Evolutionary conservation across 352 stramenopile genomes (phyloP), one percentile per base, ranked within the genome.

Genomic region (Phytopythium ostracodes): DNA sequence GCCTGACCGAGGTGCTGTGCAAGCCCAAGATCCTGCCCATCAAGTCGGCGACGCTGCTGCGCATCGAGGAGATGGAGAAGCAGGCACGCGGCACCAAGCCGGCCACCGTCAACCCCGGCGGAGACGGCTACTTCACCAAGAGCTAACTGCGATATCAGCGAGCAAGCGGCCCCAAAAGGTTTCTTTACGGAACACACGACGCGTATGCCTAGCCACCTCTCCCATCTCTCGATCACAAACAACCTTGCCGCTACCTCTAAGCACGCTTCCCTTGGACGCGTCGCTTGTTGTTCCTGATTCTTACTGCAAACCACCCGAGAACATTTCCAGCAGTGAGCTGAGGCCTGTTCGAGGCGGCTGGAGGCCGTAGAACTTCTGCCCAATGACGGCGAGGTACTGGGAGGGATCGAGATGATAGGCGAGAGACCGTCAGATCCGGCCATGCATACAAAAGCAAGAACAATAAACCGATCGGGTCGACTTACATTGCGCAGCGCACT

Each of bases 21-120:
- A 96, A 96, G 42, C 89, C 89, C 20, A 96, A 96, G 67, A 92
- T 96, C 53, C 65, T 97, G 64, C 86, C 89, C 4, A 94, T 97
- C 70, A 96, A 96, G 70, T 94, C 82, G 24, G 79, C 86, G 53
- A 92, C 84, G 33, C 62, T 97, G 62, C 60, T 94, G 53, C 75
- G 79, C 54, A 94, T 97, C 49, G 87, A 97, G 63, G 77, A 95
- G 59, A 91, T 95, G 51, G 87, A 96, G 65, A 78, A 76, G 51
- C 79, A 92, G 61, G 83, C 79, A 17, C 69, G 79, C 14, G 76
- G 75, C 40, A 71, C 64, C 47, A 75, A 67, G 29, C 69, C 66
- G 40, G 46, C 56, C 2, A 70, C 66, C 33, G 56, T 64, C 51
- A 65, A 46, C 25, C 53, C 61, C 15, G 56, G 56, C 36, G 58